A percentile compares a stretch with the other conserved stretches of the same genome.
phyloP scores from a whole-genome alignment of 768 basidiomycete genomes.

The Amylocystis lapponica region DNA sequence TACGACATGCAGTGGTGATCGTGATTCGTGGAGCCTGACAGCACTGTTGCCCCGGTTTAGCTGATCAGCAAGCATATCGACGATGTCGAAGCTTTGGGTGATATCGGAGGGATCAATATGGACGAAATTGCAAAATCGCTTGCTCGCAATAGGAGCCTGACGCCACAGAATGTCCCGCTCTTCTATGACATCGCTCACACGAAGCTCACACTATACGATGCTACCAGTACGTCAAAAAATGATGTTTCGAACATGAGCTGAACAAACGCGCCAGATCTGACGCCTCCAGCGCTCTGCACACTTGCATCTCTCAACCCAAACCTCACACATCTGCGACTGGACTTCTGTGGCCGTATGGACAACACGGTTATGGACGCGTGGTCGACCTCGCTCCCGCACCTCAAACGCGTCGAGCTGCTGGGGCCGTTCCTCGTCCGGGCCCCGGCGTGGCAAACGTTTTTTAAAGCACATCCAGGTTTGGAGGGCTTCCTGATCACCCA shows the following conservation, averaged over 20 bases:
- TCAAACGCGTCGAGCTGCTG: conserved; percentile 72
- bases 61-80: conserved; percentile 82
- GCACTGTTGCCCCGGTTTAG: conserved; percentile 30
- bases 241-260: neutral
- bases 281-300: conserved; percentile 58
- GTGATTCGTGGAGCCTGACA: neutral
- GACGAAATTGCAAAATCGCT: conserved; percentile 80
- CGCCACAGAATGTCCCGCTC: conserved; percentile 68
- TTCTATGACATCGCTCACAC: conserved; percentile 77
- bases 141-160: conserved; percentile 79
- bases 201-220: conserved; percentile 76
- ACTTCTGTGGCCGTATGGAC: conserved; percentile 81
- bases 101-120: conserved; percentile 81
- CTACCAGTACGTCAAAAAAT: conserved; percentile 61
- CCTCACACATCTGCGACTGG: conserved; percentile 70
- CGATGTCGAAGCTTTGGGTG: conserved; percentile 84
- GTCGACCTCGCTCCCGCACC: conserved; percentile 53
- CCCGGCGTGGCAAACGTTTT: conserved; percentile 69
- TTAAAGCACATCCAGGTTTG: conserved; percentile 57
- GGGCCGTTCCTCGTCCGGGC: conserved; percentile 83
- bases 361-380: conserved; percentile 54
- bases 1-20: conserved; percentile 23
- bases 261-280: conserved; percentile 63
- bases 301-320: conserved; percentile 82
- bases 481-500: conserved; percentile 76